Evolutionary conservation across 2,329 filamentous ascomycete species (phyloP).

Genomic region (Aureobasidium sp.): DNA sequence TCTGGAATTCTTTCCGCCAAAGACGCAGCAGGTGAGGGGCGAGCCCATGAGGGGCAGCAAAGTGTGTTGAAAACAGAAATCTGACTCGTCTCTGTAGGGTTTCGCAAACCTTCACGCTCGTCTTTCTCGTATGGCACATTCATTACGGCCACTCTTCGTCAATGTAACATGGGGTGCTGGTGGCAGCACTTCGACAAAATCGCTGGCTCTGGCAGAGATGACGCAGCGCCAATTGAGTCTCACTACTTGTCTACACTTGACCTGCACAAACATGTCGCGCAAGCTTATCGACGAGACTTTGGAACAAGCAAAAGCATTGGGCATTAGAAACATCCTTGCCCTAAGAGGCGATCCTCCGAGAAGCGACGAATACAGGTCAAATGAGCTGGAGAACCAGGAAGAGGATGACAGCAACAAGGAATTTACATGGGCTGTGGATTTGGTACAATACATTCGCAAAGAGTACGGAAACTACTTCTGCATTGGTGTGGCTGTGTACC

Average conservation of each 20-base stretch:
- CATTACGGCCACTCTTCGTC: slow-evolving; percentile 85
- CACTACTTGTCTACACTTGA: slow-evolving; percentile 92
- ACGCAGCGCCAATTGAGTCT: slow-evolving; percentile 87
- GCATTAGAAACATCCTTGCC: slow-evolving; percentile 89
- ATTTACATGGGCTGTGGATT: slow-evolving; percentile 81
- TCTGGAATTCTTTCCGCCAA: slow-evolving; percentile 98
- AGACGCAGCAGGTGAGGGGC: slow-evolving; percentile 70
- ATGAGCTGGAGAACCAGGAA: slow-evolving; percentile 42
- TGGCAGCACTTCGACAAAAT: slow-evolving; percentile 83
- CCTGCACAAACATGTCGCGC: slow-evolving; percentile 95
- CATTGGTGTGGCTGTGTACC: slow-evolving; percentile 88
- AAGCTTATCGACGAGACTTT: slow-evolving; percentile 79
- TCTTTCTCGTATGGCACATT: slow-evolving; percentile 89
- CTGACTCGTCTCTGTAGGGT: slow-evolving; percentile 45
- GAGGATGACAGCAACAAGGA: slow-evolving; percentile 61
- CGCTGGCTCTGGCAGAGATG: slow-evolving; percentile 87
- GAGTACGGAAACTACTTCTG: slow-evolving; percentile 93
- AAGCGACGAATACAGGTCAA: slow-evolving; percentile 72
- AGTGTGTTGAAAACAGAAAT: neutral
- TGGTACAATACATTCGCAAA: slow-evolving; percentile 82
- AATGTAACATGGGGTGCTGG: slow-evolving; percentile 98
- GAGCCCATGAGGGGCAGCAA: neutral
- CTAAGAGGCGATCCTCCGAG: slow-evolving; percentile 85
- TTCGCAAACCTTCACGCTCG: slow-evolving; percentile 89
- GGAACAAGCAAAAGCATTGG: slow-evolving; percentile 81